Percentiles rank a stretch among this genome's conserved stretches.
Conservation (phyloP, 805 yeast genomes). For the Zygosaccharomyces kombuchaensis region DNA sequence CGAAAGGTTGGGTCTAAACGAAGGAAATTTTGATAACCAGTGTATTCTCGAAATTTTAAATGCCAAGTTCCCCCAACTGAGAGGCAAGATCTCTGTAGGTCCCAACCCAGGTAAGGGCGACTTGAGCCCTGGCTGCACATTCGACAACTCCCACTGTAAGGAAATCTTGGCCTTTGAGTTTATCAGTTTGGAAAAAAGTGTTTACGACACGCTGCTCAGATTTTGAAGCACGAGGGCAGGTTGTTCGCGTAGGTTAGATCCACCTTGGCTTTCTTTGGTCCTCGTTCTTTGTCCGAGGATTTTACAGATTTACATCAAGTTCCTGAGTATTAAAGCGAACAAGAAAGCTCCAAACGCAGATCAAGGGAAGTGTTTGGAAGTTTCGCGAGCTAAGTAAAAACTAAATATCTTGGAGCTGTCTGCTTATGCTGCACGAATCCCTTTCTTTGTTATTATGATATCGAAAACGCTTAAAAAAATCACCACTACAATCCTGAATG, state of each 20-base stretch:
- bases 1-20: constrained; percentile 25
- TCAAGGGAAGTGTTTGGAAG: no score
- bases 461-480: no score
- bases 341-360: no score
- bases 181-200: constrained; percentile 15
- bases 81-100: background rate
- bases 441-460: no score
- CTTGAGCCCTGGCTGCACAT: background rate
- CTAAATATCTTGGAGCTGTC: no score
- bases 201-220: constrained; percentile 24
- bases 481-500: no score
- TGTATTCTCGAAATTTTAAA: constrained; percentile 24
- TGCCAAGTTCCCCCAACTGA: constrained; percentile 38
- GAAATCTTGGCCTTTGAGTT: constrained; percentile 24
- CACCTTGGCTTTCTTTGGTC: no score
- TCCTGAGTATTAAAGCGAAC: no score
- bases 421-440: no score
- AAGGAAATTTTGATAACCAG: constrained; percentile 11
- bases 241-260: background rate
- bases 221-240: constrained; percentile 16
- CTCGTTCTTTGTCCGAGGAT: no score
- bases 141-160: constrained; percentile 21
- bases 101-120: background rate
- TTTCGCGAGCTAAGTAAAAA: no score
- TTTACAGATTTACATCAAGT: no score